A percentile compares a stretch with the other conserved stretches of the same genome.
These are phyloP conservation scores for Thalassiosira allenii DNA, from an alignment of 352 stramenopile species.

Conservation along the genomic window DNA sequence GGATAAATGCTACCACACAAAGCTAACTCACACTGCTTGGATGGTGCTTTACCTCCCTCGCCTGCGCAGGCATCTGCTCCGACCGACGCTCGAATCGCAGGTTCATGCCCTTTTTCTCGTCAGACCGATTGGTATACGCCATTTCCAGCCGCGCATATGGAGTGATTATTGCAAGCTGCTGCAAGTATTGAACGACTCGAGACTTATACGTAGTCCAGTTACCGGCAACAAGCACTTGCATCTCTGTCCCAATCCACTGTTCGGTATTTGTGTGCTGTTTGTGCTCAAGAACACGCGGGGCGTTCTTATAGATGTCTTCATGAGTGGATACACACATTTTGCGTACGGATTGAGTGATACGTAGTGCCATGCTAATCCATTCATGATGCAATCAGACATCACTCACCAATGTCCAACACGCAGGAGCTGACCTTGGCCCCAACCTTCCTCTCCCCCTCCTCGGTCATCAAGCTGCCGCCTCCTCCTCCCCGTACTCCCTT, in stretches of 20 bases:
- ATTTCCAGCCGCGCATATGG: conserved; percentile 88
- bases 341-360: no score
- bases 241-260: conserved; percentile 80
- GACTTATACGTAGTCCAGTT: conserved; percentile 88
- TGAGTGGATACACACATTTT: no score
- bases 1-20: no score
- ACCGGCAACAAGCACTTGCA: conserved; percentile 86
- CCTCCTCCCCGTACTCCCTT: conserved; percentile 33
- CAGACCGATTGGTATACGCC: conserved; percentile 73
- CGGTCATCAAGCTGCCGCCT: conserved; percentile 22
- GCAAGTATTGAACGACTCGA: conserved; percentile 88
- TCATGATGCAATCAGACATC: no score
- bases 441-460: conserved; percentile 45
- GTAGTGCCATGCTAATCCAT: no score
- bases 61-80: conserved; percentile 84
- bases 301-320: conserved; percentile 90
- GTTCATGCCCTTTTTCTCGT: conserved; percentile 73
- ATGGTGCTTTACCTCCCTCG: conserved; percentile 87
- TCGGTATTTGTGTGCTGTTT: conserved; percentile 77
- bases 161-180: conserved; percentile 90
- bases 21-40: conserved; percentile 84
- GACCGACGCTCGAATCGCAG: conserved; percentile 78
- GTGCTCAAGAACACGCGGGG: conserved; percentile 86
- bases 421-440: conserved; percentile 75
- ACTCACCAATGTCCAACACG: conserved; percentile 90